These are phyloP conservation scores for Coemansia guatemalensis DNA, from an alignment of 192 early-diverging fungal species.

Conservation along the genomic window DNA sequence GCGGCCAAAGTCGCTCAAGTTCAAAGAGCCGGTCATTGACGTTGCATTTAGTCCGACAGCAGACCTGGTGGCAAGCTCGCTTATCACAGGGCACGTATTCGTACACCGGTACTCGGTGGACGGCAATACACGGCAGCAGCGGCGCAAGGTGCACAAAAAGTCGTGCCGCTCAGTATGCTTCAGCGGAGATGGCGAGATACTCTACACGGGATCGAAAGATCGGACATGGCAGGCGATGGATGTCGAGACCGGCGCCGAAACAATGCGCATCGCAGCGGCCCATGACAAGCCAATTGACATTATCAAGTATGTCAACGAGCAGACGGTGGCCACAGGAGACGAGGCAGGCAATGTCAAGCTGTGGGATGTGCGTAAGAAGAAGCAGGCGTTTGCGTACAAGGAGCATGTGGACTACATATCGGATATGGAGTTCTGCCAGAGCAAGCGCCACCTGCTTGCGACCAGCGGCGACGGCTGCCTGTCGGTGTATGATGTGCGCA, in stretches of 20 bases:
- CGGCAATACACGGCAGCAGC: slow-evolving; percentile 43
- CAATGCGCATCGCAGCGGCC: slow-evolving; percentile 70
- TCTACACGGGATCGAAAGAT: slow-evolving; percentile 84
- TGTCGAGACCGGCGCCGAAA: slow-evolving; percentile 68
- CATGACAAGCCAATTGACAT: slow-evolving; percentile 83
- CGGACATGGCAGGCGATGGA: slow-evolving; percentile 79
- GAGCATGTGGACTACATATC: slow-evolving; percentile 95
- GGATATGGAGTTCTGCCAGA: slow-evolving; percentile 69
- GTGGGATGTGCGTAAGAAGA: slow-evolving; percentile 86
- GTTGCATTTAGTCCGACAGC: slow-evolving; percentile 43
- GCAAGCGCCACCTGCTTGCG: slow-evolving; percentile 78
- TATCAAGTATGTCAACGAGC: slow-evolving; percentile 68
- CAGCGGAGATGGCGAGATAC: slow-evolving; percentile 63
- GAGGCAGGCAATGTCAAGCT: slow-evolving; percentile 84
- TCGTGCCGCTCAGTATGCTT: slow-evolving; percentile 86
- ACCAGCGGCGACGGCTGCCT: slow-evolving; percentile 89
- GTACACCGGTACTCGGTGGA: slow-evolving; percentile 42
- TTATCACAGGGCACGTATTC: slow-evolving; percentile 54
- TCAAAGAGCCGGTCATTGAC: slow-evolving; percentile 54
- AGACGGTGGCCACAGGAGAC: slow-evolving; percentile 88
- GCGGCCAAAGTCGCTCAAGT: slow-evolving; percentile 51
- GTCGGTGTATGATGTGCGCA: slow-evolving; percentile 89
- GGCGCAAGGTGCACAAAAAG: slow-evolving; percentile 66
- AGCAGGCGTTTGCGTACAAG: slow-evolving; percentile 71
- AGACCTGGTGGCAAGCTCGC: slow-evolving; percentile 49